A percentile compares a stretch with the other conserved stretches of the same genome.
phyloP scores from a whole-genome alignment of 2,329 filamentous ascomycete species.

The Fusarium sp. region DNA sequence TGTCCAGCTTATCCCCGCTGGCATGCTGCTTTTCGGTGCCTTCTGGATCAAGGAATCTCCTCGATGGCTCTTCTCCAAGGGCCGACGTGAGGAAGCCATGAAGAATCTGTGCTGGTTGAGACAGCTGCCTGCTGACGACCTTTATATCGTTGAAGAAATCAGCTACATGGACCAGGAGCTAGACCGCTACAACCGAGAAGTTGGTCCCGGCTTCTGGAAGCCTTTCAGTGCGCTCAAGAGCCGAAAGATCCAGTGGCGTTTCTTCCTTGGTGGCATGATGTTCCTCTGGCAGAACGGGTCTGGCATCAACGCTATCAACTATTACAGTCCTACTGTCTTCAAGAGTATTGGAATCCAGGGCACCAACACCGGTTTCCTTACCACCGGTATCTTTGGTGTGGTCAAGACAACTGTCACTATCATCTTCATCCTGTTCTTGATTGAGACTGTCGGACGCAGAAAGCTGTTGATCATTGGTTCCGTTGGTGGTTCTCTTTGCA shows the following conservation, averaged over 20 bases:
- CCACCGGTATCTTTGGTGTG: constrained; percentile 80
- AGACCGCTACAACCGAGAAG: constrained; percentile 70
- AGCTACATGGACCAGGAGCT: constrained; percentile 75
- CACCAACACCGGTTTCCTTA: constrained; percentile 59
- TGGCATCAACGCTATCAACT: constrained; percentile 84
- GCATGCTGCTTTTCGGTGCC: constrained; percentile 67
- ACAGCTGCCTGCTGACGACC: constrained; percentile 64
- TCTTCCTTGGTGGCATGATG: constrained; percentile 78
- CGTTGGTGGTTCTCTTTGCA: constrained; percentile 71
- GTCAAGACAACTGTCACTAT: constrained; percentile 77
- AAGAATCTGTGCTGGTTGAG: constrained; percentile 72
- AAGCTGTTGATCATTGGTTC: constrained; percentile 73
- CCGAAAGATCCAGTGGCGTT: constrained; percentile 72
- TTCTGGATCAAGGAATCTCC: constrained; percentile 73
- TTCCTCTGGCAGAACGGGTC: constrained; percentile 82
- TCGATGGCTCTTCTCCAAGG: constrained; percentile 74
- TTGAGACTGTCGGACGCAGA: constrained; percentile 67
- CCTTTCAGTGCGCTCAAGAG: constrained; percentile 70
- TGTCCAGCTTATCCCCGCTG: constrained; percentile 74
- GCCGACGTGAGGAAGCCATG: constrained; percentile 68
- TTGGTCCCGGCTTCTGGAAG: constrained; percentile 80
- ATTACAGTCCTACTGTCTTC: constrained; percentile 65
- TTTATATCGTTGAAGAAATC: constrained; percentile 79
- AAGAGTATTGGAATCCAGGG: constrained; percentile 60
- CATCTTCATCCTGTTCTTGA: constrained; percentile 74